Conservation (phyloP, 78 protist species). For the Protostelium mycophagum region DNA sequence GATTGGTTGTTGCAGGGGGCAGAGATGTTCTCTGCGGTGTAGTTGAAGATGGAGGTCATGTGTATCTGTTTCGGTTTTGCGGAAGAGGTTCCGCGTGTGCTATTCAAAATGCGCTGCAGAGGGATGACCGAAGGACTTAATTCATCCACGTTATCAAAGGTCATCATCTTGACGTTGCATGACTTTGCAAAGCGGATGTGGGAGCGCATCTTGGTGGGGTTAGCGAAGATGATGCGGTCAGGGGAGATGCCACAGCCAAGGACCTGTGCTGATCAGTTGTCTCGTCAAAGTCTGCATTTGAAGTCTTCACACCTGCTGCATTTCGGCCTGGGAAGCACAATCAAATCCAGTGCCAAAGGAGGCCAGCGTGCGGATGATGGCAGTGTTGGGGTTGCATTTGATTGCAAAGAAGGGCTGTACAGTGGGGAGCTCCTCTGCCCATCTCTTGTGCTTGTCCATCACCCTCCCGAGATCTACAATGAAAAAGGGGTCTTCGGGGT, state of each 20-base stretch:
- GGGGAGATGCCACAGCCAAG: constrained; percentile 60
- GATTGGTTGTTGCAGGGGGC: neutral
- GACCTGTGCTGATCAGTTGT: neutral
- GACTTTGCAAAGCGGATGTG: constrained; percentile 54
- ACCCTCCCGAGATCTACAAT: neutral
- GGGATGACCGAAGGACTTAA: too few relatives aligned
- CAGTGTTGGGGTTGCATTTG: constrained; percentile 84
- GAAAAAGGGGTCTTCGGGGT: neutral
- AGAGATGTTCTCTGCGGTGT: neutral
- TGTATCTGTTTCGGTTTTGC: neutral
- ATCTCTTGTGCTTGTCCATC: neutral
- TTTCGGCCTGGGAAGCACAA: constrained; percentile 83
- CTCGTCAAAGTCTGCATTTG: neutral
- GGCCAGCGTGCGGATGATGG: constrained; percentile 60
- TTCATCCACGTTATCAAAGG: constrained; percentile 90
- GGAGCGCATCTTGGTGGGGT: constrained; percentile 85
- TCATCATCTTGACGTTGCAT: constrained; percentile 63
- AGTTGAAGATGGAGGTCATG: neutral
- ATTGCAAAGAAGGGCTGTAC: constrained; percentile 43
- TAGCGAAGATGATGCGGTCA: constrained; percentile 83
- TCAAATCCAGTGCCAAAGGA: constrained; percentile 83
- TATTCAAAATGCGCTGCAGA: too few relatives aligned
- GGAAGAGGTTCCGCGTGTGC: neutral
- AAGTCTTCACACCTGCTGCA: constrained; percentile 9
- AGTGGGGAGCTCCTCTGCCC: neutral